Conservation (phyloP, 202 grass and related monocot genomes). For the Panicum virgatum region DNA sequence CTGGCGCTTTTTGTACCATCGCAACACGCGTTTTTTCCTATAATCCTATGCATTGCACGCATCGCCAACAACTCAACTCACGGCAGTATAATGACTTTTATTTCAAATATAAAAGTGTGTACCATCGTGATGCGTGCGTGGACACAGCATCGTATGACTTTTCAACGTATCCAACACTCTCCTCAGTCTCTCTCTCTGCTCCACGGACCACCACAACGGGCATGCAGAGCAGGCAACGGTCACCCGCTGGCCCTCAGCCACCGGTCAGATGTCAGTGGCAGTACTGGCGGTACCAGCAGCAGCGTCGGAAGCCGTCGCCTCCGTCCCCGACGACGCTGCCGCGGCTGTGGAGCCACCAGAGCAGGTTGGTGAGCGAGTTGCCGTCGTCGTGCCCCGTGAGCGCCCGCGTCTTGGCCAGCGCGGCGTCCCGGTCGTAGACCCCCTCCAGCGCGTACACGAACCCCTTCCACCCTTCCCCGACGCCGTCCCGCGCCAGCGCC, state of each 20-base stretch:
- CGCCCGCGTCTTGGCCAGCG: conserved; percentile 55
- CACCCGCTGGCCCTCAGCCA: neutral
- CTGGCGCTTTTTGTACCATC: neutral
- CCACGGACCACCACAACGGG: too few relatives aligned
- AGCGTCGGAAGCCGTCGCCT: conserved; percentile 15
- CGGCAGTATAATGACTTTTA: too few relatives aligned
- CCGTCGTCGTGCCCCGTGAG: conserved; percentile 65
- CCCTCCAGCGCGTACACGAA: conserved; percentile 91
- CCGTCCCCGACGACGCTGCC: conserved; percentile 28
- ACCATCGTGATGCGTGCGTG: neutral
- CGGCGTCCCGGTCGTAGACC: conserved; percentile 63
- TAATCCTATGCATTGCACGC: neutral
- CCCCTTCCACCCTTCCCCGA: conserved; percentile 93
- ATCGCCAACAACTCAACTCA: too few relatives aligned
- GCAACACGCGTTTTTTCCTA: too few relatives aligned
- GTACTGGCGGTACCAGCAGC: conserved; percentile 86
- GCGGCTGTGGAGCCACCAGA: conserved; percentile 94
- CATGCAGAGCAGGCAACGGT: neutral
- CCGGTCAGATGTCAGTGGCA: conserved; percentile 68
- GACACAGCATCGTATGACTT: neutral
- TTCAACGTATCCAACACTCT: neutral
- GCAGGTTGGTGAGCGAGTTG: conserved; percentile 79
- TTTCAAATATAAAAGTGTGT: neutral
- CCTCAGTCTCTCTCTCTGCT: neutral
- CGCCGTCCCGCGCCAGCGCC: conserved; percentile 67